A percentile compares a stretch with the other conserved stretches of the same genome.
These are phyloP conservation scores for Talaromyces funiculosus DNA, from an alignment of 2,329 filamentous ascomycete genomes.

Conservation along the genomic window DNA sequence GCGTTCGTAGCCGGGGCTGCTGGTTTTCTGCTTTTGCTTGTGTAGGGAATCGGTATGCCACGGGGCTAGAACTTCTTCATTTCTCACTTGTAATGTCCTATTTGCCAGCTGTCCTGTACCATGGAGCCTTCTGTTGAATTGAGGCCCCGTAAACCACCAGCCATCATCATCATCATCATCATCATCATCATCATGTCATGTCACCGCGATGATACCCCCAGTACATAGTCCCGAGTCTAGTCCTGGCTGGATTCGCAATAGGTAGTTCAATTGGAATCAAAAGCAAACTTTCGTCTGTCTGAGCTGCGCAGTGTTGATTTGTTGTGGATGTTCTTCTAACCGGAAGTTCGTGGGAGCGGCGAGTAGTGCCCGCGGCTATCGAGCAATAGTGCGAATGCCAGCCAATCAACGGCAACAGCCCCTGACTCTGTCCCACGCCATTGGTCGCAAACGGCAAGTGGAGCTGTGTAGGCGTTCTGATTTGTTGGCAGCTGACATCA, in stretches of 20 bases:
- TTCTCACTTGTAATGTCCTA: not conserved
- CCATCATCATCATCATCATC: too few species aligned
- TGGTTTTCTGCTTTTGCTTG: slow-evolving; percentile 27
- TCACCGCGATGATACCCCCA: not conserved
- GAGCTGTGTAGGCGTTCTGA: not conserved
- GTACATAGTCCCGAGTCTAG: slow-evolving; percentile 4
- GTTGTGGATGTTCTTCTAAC: not conserved
- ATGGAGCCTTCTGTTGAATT: not conserved
- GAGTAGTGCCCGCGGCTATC: not conserved
- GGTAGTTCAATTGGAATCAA: slow-evolving; percentile 3
- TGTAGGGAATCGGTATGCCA: slow-evolving; percentile 13
- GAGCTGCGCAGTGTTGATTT: not conserved
- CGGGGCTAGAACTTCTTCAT: not conserved
- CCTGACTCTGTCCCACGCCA: not conserved
- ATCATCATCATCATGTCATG: slow-evolving; percentile 1
- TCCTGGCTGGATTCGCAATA: not conserved
- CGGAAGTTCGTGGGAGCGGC: not conserved
- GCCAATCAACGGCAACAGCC: not conserved
- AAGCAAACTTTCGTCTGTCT: not conserved
- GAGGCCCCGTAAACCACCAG: not conserved
- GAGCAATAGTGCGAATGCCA: not conserved
- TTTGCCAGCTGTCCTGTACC: not conserved
- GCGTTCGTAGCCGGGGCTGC: slow-evolving; percentile 28
- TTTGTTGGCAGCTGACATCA: slow-evolving; percentile 4
- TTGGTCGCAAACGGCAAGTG: not conserved